Evolutionary conservation across 768 basidiomycete genomes (phyloP), one percentile per base, ranked within the genome.

Genomic region (Chalciporus sphaerocephalus): DNA sequence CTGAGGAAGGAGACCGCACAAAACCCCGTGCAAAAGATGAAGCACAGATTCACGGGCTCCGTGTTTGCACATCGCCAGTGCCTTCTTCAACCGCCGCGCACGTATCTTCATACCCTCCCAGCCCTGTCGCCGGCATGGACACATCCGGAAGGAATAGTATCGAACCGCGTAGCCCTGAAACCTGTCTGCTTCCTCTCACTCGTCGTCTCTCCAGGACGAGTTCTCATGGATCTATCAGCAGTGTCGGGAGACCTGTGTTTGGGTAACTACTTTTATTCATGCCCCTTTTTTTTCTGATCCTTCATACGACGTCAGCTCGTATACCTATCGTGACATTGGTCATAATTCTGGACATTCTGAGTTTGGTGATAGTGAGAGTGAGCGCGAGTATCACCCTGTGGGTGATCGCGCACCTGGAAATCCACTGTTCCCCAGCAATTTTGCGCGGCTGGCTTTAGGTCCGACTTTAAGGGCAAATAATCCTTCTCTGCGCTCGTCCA

Each of bases 371-470:
- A 53, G 22, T 16, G 64, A 62, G 33, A 55, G 45, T 33, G 62
- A 64, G n/a, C 57, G 49, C 10, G 57, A 63, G 11, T 78, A 80
- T 55, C 69, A 79, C 58, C 65, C 73, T 3, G 67, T 77, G n/a
- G 77, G 74, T 8, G 86, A 88, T 52, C 74, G 87, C 5, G 73
- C 70, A 1, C 81, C 84, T 2, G 90, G 87, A 0, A 78, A 82
- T 52, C 90, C 89, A 12, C 67, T 92, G 6, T 94, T 94, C 69
- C 87, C 87, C 3, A 84, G 79, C 53, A 87, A 79, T 59, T 94
- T 92, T 64, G 79, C 86, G 24, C 75, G 76, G 44, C 64, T 92
- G 51, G 76, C 78, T 20, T 54, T 75, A 27, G 78, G 77, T 25
- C 87, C 88, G 17, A 89, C 85, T 18, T 66, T 90, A 55, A 63